A percentile compares a stretch with the other conserved stretches of the same genome.
Evolutionary conservation across 2,329 filamentous ascomycete species (phyloP).

Genomic region (Alternaria sp.): DNA sequence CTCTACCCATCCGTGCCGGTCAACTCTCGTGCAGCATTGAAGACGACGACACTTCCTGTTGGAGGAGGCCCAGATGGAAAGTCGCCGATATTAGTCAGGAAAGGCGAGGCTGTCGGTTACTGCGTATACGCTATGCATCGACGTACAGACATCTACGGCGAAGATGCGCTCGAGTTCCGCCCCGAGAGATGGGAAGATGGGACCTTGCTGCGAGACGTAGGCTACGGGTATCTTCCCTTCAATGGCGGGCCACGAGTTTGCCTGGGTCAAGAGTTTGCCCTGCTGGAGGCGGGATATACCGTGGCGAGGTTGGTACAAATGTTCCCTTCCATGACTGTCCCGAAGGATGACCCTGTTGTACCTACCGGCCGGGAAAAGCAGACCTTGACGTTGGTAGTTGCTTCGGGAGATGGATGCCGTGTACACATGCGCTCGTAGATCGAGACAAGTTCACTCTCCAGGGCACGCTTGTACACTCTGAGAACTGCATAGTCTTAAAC

Average conservation of each 20-base stretch:
- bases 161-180: slow-evolving; percentile 44
- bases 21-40: slow-evolving; percentile 31
- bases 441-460: not conserved
- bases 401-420: slow-evolving; percentile 18
- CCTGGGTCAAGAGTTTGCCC: slow-evolving; percentile 39
- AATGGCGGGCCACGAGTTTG: slow-evolving; percentile 39
- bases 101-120: slow-evolving; percentile 37
- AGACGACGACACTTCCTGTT: slow-evolving; percentile 34
- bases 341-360: slow-evolving; percentile 1
- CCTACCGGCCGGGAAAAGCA: slow-evolving; percentile 17
- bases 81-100: slow-evolving; percentile 40
- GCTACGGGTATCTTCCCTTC: slow-evolving; percentile 42
- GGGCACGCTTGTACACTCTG: not conserved
- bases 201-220: slow-evolving; percentile 5
- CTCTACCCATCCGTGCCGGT: slow-evolving; percentile 42
- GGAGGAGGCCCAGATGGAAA: slow-evolving; percentile 43
- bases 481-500: too few species aligned
- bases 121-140: slow-evolving; percentile 42
- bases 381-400: slow-evolving; percentile 17
- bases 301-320: slow-evolving; percentile 31
- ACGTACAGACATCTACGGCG: slow-evolving; percentile 44
- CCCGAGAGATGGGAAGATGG: slow-evolving; percentile 46
- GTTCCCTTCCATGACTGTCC: slow-evolving; percentile 18
- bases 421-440: slow-evolving; percentile 1
- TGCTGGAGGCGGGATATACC: slow-evolving; percentile 36